Evolutionary conservation across 176 grass and related monocot species (phyloP).

Genomic region (Cenchrus americanus): DNA sequence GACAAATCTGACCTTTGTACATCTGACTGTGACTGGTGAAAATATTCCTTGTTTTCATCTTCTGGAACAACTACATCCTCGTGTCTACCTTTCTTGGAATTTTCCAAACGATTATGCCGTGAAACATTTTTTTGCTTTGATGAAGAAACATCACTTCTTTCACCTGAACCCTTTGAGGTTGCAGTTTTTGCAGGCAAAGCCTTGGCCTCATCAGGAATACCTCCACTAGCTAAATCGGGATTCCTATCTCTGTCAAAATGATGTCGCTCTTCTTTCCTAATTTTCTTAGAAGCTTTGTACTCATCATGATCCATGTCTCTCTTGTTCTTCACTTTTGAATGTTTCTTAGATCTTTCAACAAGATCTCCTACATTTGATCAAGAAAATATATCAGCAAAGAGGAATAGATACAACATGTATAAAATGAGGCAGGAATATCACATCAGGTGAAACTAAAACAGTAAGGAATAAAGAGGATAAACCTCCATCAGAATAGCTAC

Average conservation of each 20-base stretch:
- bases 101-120: constrained; percentile 51
- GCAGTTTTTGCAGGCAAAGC: constrained; percentile 48
- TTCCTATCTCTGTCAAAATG: constrained; percentile 54
- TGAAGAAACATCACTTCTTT: constrained; percentile 54
- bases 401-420: constrained; percentile 44
- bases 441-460: constrained; percentile 22
- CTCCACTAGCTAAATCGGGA: constrained; percentile 45
- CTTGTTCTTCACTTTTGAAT: constrained; percentile 85
- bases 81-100: constrained; percentile 54
- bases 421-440: constrained; percentile 18
- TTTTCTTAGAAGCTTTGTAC: constrained; percentile 77
- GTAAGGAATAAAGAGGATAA: constrained; percentile 30
- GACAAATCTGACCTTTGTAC: constrained; percentile 55
- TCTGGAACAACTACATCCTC: constrained; percentile 43
- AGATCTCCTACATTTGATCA: constrained; percentile 61
- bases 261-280: constrained; percentile 65
- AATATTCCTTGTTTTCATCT: constrained; percentile 51
- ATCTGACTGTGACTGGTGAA: constrained; percentile 45
- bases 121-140: constrained; percentile 58
- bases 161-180: constrained; percentile 48
- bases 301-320: constrained; percentile 69
- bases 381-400: constrained; percentile 34
- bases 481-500: constrained; percentile 87
- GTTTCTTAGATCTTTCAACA: constrained; percentile 61
- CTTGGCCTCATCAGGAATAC: constrained; percentile 49